Percentiles rank a stretch among this genome's conserved stretches.
phyloP scores from a whole-genome alignment of 495 filamentous ascomycete species.

The Penicillium steckii region DNA sequence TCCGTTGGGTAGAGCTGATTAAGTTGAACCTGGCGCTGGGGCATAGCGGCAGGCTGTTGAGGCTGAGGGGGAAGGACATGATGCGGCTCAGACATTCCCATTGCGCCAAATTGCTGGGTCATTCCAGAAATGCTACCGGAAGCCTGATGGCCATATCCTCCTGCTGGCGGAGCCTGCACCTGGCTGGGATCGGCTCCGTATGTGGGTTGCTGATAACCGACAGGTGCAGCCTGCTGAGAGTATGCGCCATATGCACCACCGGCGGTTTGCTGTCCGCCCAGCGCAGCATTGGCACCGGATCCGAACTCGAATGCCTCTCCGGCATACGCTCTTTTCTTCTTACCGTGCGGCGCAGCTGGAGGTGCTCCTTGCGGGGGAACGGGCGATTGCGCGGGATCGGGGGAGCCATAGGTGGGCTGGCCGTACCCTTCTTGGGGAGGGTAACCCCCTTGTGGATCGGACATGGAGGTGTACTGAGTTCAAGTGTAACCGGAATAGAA shows the following conservation, averaged over 20 bases:
- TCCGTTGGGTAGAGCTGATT: conserved; percentile 94
- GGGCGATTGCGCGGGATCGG: conserved; percentile 35
- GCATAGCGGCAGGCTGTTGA: conserved; percentile 34
- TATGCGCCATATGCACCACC: conserved; percentile 60
- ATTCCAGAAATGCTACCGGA: conserved; percentile 66
- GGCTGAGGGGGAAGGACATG: conserved; percentile 54
- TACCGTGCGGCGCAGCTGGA: conserved; percentile 51
- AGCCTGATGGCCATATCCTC: conserved; percentile 59
- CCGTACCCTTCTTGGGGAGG: conserved; percentile 53
- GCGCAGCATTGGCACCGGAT: conserved; percentile 78
- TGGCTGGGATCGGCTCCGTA: conserved; percentile 50
- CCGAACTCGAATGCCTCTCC: conserved; percentile 93
- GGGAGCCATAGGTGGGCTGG: conserved; percentile 47
- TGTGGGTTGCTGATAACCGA: conserved; percentile 53
- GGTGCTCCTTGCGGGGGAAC: conserved; percentile 28
- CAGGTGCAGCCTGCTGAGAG: conserved; percentile 47
- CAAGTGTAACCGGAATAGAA: conserved; percentile 2
- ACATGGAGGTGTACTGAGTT: conserved; percentile 37
- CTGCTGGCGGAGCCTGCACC: conserved; percentile 54
- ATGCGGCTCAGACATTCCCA: conserved; percentile 66
- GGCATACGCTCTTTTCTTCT: conserved; percentile 92
- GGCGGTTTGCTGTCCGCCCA: conserved; percentile 55
- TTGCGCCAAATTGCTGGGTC: conserved; percentile 79
- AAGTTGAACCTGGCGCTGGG: conserved; percentile 57
- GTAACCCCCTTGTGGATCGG: conserved; percentile 65